Conservation (phyloP, 2,329 filamentous ascomycete species). For the Trichoderma sp. region DNA sequence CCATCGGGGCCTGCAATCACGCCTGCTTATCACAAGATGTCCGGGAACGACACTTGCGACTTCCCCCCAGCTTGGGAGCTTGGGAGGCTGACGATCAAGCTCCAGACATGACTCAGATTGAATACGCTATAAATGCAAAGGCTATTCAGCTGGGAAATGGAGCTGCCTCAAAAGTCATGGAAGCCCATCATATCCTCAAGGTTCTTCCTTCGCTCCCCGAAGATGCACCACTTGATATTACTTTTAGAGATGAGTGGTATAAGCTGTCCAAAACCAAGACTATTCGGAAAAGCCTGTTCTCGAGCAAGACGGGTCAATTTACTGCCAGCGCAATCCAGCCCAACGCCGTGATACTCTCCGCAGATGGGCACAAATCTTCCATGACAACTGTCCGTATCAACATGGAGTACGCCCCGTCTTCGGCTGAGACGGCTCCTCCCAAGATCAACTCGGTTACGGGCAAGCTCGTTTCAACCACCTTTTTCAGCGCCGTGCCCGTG, state of each 20-base stretch:
- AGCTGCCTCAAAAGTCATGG: slow-evolving; percentile 36
- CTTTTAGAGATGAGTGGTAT: slow-evolving; percentile 49
- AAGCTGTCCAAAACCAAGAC: slow-evolving; percentile 50
- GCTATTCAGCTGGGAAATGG: slow-evolving; percentile 29
- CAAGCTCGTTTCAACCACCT: slow-evolving; percentile 54
- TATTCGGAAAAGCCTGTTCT: slow-evolving; percentile 52
- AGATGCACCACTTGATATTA: slow-evolving; percentile 51
- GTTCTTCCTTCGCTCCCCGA: slow-evolving; percentile 52
- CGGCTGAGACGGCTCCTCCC: slow-evolving; percentile 44
- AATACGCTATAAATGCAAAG: slow-evolving; percentile 53
- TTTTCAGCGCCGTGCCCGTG: slow-evolving; percentile 48
- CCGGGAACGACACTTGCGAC: slow-evolving; percentile 50
- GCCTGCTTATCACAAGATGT: slow-evolving; percentile 44
- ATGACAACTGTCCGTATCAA: slow-evolving; percentile 44
- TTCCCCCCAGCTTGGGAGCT: slow-evolving; percentile 52
- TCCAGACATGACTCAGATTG: slow-evolving; percentile 53
- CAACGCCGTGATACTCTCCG: slow-evolving; percentile 47
- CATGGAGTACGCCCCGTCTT: slow-evolving; percentile 48
- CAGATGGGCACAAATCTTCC: slow-evolving; percentile 46
- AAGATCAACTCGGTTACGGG: slow-evolving; percentile 48
- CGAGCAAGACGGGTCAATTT: slow-evolving; percentile 50
- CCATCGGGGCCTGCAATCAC: slow-evolving; percentile 56
- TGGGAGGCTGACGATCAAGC: slow-evolving; percentile 56
- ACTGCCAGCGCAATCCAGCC: slow-evolving; percentile 48
- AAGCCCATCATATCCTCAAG: slow-evolving; percentile 46